Evolutionary conservation across 2,329 filamentous ascomycete genomes (phyloP).

Genomic region (Calonectria multiphialidica): DNA sequence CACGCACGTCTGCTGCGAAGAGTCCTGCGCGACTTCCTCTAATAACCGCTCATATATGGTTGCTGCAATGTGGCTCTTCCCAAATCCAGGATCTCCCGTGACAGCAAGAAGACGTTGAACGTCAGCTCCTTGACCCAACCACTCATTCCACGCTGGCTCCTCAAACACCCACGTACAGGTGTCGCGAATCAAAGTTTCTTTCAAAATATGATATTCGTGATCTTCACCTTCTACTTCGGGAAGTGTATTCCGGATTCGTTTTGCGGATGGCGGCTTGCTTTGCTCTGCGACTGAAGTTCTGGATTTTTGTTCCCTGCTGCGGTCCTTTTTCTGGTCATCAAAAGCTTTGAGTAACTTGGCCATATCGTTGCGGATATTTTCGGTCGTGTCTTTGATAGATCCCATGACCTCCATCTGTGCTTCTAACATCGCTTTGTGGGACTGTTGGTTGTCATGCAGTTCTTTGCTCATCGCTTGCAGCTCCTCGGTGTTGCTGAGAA

Average conservation of each 20-base stretch:
- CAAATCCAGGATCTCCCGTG: conserved; percentile 44
- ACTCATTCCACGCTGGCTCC: conserved; percentile 44
- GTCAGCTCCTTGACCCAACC: conserved; percentile 29
- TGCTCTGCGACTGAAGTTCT: conserved; percentile 32
- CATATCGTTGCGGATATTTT: conserved; percentile 43
- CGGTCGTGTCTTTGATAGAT: conserved; percentile 41
- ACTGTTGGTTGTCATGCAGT: conserved; percentile 40
- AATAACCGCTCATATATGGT: conserved; percentile 35
- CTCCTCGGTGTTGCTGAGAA: conserved; percentile 48
- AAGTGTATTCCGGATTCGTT: conserved; percentile 39
- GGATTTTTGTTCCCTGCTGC: conserved; percentile 26
- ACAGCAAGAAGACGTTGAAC: conserved; percentile 41
- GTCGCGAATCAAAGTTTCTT: conserved; percentile 44
- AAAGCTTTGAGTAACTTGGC: conserved; percentile 43
- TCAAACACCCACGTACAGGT: conserved; percentile 48
- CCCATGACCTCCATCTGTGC: conserved; percentile 42
- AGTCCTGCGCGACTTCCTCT: conserved; percentile 23
- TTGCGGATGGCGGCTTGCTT: conserved; percentile 38
- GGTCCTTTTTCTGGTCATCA: conserved; percentile 34
- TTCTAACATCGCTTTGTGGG: conserved; percentile 41
- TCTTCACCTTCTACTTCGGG: conserved; percentile 35
- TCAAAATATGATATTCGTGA: conserved; percentile 42
- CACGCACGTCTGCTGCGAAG: conserved; percentile 35
- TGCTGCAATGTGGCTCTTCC: conserved; percentile 50
- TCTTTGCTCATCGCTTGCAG: conserved; percentile 42